phyloP scores from a whole-genome alignment of 164 flowering plant species.

The Vitis amurensis region DNA sequence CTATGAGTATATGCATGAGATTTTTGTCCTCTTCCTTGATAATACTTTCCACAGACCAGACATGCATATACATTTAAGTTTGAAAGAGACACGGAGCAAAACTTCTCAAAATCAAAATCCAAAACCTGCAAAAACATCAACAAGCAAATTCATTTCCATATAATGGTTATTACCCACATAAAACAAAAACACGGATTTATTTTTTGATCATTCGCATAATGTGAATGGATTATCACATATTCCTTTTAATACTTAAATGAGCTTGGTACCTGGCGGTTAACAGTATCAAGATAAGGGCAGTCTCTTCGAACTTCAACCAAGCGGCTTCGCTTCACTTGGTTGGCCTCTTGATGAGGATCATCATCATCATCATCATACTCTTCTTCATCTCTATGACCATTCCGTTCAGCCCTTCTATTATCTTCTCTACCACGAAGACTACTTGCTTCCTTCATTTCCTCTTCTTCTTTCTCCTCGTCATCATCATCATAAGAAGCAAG shows the following conservation, averaged over 20 bases:
- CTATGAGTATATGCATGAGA: slow-evolving; percentile 99
- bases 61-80: slow-evolving; percentile 97
- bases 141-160: neutral
- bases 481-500: slow-evolving; percentile 68
- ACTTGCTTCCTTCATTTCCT: slow-evolving; percentile 5
- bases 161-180: neutral
- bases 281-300: slow-evolving; percentile 97
- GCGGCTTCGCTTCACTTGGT: slow-evolving; percentile 39
- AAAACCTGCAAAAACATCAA: slow-evolving; percentile 57
- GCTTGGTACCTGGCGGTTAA: slow-evolving; percentile 84
- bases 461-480: slow-evolving; percentile 50
- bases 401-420: slow-evolving; percentile 6
- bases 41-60: slow-evolving; percentile 96
- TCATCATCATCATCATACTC: slow-evolving; percentile 49
- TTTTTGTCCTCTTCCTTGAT: slow-evolving; percentile 90
- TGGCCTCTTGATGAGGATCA: slow-evolving; percentile 9
- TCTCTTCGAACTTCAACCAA: slow-evolving; percentile 71
- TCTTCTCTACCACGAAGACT: slow-evolving; percentile 3
- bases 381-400: slow-evolving; percentile 25
- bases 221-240: too few relatives aligned
- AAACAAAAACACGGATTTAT: neutral
- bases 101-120: slow-evolving; percentile 98
- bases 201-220: neutral
- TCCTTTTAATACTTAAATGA: neutral
- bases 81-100: slow-evolving; percentile 93